Evolutionary conservation across 2,329 filamentous ascomycete genomes (phyloP), one percentile per base, ranked within the genome.

Genomic region (Botrytis paeoniae): DNA sequence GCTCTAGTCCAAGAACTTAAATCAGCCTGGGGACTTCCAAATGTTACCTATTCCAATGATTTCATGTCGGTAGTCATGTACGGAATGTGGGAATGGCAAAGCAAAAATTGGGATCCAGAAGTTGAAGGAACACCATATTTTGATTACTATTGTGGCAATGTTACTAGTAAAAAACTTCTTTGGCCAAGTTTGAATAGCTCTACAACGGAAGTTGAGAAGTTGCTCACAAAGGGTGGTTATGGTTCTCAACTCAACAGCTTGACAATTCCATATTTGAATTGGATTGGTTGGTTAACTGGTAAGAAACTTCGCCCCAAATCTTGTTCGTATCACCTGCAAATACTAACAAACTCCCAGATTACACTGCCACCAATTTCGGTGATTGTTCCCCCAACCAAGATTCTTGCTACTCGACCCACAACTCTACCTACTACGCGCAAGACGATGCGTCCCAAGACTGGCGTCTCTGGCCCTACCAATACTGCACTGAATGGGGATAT

Each of bases 401-500:
- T 74, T 68, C 82, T 25, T 89, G 87, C 80, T 89, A 86, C 78
- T 82, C 82, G 29, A 80, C 78, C 22, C 83, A 87, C 77, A 86
- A 89, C 74, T 75, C 78, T 10, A 83, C 83, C 0, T 83, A 78
- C 73, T 88, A 86, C 78, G 79, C 82, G 45, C 79, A 84, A 76
- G 83, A 85, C 73, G 82, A 83, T 74, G 79, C 85, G 41, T 76
- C 75, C 3, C 81, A 84, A 72, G 78, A 76, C n/a, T 87, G 84
- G 83, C 81, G 85, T 39, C 80, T 82, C 71, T 91, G 89, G 89
- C 81, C 83, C 29, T 91, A 89, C 77, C 89, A 76, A 69, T 73
- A 74, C 29, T 64, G 78, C 74, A 82, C 80, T 22, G 87, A 89
- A 86, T 96, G 92, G 93, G 93, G 93, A 16, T 96, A 89, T 82